Evolutionary conservation across 768 basidiomycete species (phyloP).

Genomic region (Tulasnella sp.): DNA sequence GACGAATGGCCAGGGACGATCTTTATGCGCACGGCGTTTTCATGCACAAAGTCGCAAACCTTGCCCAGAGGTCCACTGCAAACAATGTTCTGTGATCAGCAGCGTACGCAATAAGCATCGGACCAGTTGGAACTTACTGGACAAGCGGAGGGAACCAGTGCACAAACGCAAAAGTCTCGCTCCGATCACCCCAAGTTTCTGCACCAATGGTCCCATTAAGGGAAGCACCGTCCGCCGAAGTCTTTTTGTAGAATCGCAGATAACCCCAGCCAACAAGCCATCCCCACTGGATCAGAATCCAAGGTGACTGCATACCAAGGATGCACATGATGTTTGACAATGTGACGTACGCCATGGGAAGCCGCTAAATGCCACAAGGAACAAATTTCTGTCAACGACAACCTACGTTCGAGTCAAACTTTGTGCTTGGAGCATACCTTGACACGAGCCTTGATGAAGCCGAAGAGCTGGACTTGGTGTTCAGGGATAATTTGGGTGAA

Average conservation of each 20-base stretch:
- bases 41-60: constrained; percentile 60
- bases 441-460: constrained; percentile 74
- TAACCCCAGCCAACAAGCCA: constrained; percentile 96
- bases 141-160: constrained; percentile 96
- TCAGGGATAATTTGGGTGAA: constrained; percentile 98
- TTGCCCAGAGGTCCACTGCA: constrained; percentile 61
- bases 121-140: constrained; percentile 52
- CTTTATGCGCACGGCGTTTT: constrained; percentile 50
- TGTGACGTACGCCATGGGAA: constrained; percentile 93
- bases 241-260: constrained; percentile 93
- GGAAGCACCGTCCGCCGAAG: constrained; percentile 44
- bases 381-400: neutral
- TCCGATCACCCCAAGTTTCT: constrained; percentile 78
- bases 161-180: constrained; percentile 91
- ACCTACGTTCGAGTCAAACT: neutral
- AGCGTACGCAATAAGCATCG: neutral
- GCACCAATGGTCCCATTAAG: constrained; percentile 43
- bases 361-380: constrained; percentile 42
- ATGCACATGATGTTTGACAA: constrained; percentile 80
- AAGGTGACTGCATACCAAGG: constrained; percentile 80
- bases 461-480: constrained; percentile 91
- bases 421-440: constrained; percentile 49
- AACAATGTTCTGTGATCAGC: neutral
- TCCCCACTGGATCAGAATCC: constrained; percentile 95
- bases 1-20: constrained; percentile 55